These are phyloP conservation scores for Tricholoma furcatifolium DNA, from an alignment of 768 basidiomycete species.

Conservation along the genomic window DNA sequence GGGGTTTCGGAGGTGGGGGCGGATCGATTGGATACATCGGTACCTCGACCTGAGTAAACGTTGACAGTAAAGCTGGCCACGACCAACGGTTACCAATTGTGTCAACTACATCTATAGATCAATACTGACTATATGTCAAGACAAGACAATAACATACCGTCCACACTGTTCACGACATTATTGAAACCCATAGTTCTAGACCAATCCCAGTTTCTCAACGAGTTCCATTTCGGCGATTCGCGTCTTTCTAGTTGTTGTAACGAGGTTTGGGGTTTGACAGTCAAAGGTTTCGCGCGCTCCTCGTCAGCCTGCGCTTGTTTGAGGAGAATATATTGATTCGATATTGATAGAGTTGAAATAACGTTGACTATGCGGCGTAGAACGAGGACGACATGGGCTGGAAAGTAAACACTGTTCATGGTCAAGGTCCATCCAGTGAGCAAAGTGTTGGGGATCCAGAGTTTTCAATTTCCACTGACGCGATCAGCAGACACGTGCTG, in stretches of 20 bases:
- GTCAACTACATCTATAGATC: not conserved
- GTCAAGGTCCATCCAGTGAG: constrained; percentile 4
- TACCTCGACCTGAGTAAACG: constrained; percentile 15
- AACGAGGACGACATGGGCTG: constrained; percentile 57
- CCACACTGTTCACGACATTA: not conserved
- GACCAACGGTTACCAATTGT: constrained; percentile 23
- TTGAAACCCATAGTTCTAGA: constrained; percentile 4
- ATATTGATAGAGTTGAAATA: constrained; percentile 68
- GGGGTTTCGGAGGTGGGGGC: constrained; percentile 18
- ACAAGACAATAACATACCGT: constrained; percentile 4
- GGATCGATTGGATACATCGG: constrained; percentile 16
- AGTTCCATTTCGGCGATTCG: constrained; percentile 30
- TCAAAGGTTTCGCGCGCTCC: constrained; percentile 7
- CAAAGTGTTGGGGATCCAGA: constrained; percentile 6
- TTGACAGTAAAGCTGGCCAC: constrained; percentile 25
- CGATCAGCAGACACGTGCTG: constrained; percentile 9
- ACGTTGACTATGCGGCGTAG: constrained; percentile 67
- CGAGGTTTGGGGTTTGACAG: constrained; percentile 3
- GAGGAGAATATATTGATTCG: constrained; percentile 56
- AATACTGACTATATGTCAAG: not conserved
- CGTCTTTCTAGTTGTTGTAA: constrained; percentile 18
- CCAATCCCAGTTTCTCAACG: constrained; percentile 25
- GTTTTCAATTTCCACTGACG: constrained; percentile 2
- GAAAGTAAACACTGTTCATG: constrained; percentile 49
- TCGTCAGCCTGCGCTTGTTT: constrained; percentile 17